Conservation (phyloP, 169 alveolate species). For the Cryptosporidium xiaoi region DNA sequence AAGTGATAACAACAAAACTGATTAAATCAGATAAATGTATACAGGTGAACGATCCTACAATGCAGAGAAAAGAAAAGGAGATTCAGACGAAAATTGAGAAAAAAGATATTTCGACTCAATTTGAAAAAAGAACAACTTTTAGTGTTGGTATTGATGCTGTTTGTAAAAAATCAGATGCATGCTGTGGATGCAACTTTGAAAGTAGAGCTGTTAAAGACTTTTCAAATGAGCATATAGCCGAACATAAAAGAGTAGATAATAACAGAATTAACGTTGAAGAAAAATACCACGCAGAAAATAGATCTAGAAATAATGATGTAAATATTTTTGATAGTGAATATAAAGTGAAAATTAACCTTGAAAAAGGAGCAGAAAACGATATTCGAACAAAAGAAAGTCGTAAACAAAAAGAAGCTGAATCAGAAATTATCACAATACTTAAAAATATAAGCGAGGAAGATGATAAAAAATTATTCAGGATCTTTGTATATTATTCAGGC, state of each 20-base stretch:
- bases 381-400: not conserved
- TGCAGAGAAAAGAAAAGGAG: constrained; percentile 53
- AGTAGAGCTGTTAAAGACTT: not conserved
- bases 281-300: not conserved
- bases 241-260: constrained; percentile 13
- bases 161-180: constrained; percentile 20
- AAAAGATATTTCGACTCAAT: constrained; percentile 23
- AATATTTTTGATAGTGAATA: not conserved
- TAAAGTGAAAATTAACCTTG: constrained; percentile 1
- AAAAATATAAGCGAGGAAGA: constrained; percentile 57
- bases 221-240: not conserved
- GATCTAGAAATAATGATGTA: not conserved
- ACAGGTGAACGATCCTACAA: constrained; percentile 56
- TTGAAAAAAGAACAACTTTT: not conserved
- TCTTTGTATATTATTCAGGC: constrained; percentile 57
- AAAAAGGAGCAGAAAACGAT: not conserved
- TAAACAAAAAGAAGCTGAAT: constrained; percentile 1
- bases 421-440: constrained; percentile 33
- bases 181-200: constrained; percentile 43
- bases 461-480: constrained; percentile 58
- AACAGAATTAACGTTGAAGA: not conserved
- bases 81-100: constrained; percentile 29
- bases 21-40: constrained; percentile 47
- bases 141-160: constrained; percentile 30
- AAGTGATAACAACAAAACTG: constrained; percentile 10